Evolutionary conservation across 768 basidiomycete species (phyloP).

Genomic region (Strobilomyces echinocephalus): DNA sequence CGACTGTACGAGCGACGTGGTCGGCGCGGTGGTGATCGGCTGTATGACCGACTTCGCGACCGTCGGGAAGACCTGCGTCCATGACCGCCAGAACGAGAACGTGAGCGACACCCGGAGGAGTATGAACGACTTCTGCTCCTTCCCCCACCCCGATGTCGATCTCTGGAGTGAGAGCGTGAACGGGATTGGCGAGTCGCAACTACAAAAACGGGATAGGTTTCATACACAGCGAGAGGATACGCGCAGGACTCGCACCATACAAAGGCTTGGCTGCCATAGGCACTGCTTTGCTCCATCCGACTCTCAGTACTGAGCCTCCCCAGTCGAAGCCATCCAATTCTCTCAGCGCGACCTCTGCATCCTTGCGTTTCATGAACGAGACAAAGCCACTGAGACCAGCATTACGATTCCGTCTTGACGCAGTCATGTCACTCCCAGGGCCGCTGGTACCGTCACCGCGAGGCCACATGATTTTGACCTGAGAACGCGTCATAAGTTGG

Average conservation of each 20-base stretch:
- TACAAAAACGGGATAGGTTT: conserved; percentile 1
- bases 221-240: not conserved
- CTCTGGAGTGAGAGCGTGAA: conserved; percentile 33
- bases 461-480: conserved; percentile 99
- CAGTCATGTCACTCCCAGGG: conserved; percentile 73
- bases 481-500: not conserved
- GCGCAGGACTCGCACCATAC: conserved; percentile 56
- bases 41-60: conserved; percentile 27
- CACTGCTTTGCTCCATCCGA: conserved; percentile 97
- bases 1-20: conserved; percentile 48
- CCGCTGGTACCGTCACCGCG: conserved; percentile 66
- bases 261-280: conserved; percentile 73
- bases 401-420: conserved; percentile 63
- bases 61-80: conserved; percentile 22
- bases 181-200: conserved; percentile 26
- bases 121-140: conserved; percentile 26
- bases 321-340: conserved; percentile 93
- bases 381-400: conserved; percentile 92
- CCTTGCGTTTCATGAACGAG: conserved; percentile 89
- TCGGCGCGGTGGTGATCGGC: conserved; percentile 36
- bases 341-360: conserved; percentile 83
- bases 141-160: conserved; percentile 23
- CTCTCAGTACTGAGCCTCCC: conserved; percentile 83
- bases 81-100: conserved; percentile 31
- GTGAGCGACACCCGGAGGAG: conserved; percentile 24